Evolutionary conservation across 495 filamentous ascomycete genomes (phyloP).

Genomic region (Pyrenula massariospora): DNA sequence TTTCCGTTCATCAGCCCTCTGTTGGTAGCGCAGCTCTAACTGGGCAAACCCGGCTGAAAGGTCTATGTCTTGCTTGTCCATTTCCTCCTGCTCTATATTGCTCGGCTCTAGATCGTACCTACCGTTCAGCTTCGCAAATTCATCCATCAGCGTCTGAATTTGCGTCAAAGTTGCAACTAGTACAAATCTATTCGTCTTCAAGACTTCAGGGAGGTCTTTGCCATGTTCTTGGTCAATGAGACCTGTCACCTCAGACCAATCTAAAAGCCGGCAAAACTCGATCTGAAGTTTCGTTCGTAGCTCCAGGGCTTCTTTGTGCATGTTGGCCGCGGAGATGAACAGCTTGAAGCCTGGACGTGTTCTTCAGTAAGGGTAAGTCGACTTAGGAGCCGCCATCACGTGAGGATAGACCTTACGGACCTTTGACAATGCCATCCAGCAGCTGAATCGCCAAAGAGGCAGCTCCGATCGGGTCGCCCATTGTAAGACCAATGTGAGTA

Average conservation of each 20-base stretch:
- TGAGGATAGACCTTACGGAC: not conserved
- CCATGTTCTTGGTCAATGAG: constrained; percentile 3
- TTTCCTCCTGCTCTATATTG: not conserved
- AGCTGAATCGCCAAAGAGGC: constrained; percentile 6
- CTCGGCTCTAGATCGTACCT: not conserved
- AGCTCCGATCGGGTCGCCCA: constrained; percentile 3
- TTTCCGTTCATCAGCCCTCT: constrained; percentile 1
- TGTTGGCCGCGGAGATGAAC: constrained; percentile 6
- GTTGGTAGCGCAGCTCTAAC: not conserved
- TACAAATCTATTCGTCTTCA: constrained; percentile 4
- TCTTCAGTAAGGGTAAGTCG: not conserved
- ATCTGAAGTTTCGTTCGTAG: constrained; percentile 6
- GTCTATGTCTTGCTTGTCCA: not conserved
- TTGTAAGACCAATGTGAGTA: too few species aligned
- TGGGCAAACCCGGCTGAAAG: constrained; percentile 4
- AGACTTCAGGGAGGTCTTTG: constrained; percentile 3
- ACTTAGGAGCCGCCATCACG: not conserved
- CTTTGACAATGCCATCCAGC: constrained; percentile 9
- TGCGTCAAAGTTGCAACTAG: constrained; percentile 6
- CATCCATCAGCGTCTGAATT: constrained; percentile 5
- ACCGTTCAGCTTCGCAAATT: constrained; percentile 1
- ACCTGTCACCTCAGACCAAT: constrained; percentile 8
- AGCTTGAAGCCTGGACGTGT: constrained; percentile 5
- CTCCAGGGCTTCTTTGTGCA: constrained; percentile 7
- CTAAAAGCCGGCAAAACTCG: constrained; percentile 7